phyloP scores from a whole-genome alignment of 495 filamentous ascomycete genomes.

The Penicillium ucsense region DNA sequence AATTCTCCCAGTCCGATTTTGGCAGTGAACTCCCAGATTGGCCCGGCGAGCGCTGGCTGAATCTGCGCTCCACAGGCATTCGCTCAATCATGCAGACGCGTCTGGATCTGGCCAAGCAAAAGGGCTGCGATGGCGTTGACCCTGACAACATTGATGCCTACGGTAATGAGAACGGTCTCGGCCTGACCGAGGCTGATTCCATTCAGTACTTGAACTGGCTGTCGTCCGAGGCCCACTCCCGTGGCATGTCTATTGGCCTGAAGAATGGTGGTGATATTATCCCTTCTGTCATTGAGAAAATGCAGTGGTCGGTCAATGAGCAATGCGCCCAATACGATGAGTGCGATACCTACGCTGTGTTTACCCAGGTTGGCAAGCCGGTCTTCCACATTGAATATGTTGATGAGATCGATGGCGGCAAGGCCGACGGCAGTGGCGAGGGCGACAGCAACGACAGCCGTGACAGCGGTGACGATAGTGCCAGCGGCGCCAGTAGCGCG shows the following conservation, averaged over 20 bases:
- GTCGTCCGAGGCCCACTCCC: slow-evolving; percentile 37
- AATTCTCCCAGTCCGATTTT: slow-evolving; percentile 43
- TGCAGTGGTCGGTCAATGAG: slow-evolving; percentile 66
- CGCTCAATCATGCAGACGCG: slow-evolving; percentile 50
- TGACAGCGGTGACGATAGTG: too few species aligned
- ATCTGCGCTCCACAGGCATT: slow-evolving; percentile 45
- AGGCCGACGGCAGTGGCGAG: slow-evolving; percentile 1
- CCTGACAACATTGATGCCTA: slow-evolving; percentile 67
- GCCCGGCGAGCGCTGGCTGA: slow-evolving; percentile 58
- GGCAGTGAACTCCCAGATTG: slow-evolving; percentile 50
- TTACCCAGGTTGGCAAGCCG: slow-evolving; percentile 52
- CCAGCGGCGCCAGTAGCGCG: too few species aligned
- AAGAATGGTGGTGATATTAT: slow-evolving; percentile 60
- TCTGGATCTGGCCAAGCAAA: slow-evolving; percentile 44
- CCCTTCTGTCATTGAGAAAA: slow-evolving; percentile 39
- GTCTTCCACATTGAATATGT: slow-evolving; percentile 71
- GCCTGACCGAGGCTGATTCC: slow-evolving; percentile 43
- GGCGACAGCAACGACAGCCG: too few species aligned
- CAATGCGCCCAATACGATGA: slow-evolving; percentile 54
- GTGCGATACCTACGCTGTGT: slow-evolving; percentile 46
- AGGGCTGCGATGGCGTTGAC: slow-evolving; percentile 64
- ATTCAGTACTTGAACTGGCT: slow-evolving; percentile 51
- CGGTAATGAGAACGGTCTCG: slow-evolving; percentile 45
- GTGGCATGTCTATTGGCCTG: slow-evolving; percentile 47
- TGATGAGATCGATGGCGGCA: slow-evolving; percentile 30